Percentiles rank a stretch among this genome's conserved stretches.
Evolutionary conservation across 441 rosid genomes (phyloP).

Genomic region (Theobroma grandiflorum): DNA sequence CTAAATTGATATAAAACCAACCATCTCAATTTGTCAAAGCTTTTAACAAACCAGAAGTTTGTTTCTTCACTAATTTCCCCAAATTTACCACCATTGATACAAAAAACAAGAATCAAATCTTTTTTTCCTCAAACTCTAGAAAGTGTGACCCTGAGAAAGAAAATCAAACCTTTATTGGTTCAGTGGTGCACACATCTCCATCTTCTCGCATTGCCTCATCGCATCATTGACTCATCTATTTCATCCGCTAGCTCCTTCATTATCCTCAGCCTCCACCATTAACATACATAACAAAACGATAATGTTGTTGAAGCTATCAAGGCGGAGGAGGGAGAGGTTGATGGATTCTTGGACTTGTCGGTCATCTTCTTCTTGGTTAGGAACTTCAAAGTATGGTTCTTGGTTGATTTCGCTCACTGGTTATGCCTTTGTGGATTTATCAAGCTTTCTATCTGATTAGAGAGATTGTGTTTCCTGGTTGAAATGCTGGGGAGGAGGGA

Average conservation of each 20-base stretch:
- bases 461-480: background rate
- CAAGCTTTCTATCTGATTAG: constrained; percentile 2
- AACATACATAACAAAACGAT: no score
- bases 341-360: constrained; percentile 20
- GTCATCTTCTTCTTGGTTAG: background rate
- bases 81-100: background rate
- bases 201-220: constrained; percentile 36
- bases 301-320: constrained; percentile 20
- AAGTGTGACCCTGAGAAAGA: constrained; percentile 10
- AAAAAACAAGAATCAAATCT: background rate
- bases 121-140: background rate
- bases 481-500: background rate
- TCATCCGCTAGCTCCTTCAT: constrained; percentile 40
- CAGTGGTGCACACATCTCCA: constrained; percentile 30
- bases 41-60: background rate
- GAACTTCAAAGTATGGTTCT: constrained; percentile 13
- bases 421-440: background rate
- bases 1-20: background rate
- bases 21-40: background rate
- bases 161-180: constrained; percentile 32
- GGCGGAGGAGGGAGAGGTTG: background rate
- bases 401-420: constrained; percentile 18
- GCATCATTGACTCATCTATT: constrained; percentile 54
- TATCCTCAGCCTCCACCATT: constrained; percentile 46
- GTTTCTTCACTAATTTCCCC: no score